A percentile compares a stretch with the other conserved stretches of the same genome.
These are phyloP conservation scores for Debaryomyces prosopidis DNA, from an alignment of 805 yeast species.

Conservation along the genomic window DNA sequence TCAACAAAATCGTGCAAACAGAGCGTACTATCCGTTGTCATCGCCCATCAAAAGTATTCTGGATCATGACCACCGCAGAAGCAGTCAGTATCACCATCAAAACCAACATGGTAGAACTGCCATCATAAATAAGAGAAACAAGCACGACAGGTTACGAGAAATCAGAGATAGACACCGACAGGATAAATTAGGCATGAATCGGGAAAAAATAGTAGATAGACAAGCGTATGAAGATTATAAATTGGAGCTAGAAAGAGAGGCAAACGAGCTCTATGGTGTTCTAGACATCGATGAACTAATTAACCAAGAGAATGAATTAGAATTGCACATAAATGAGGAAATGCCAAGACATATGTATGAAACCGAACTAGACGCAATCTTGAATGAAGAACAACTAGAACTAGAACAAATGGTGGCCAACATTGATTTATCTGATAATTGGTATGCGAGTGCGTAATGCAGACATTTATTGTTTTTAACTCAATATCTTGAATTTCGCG, in stretches of 20 bases:
- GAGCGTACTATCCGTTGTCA: constrained; percentile 16
- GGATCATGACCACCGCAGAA: not conserved
- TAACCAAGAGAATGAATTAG: constrained; percentile 5
- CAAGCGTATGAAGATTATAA: constrained; percentile 17
- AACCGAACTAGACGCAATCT: constrained; percentile 5
- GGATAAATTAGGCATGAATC: constrained; percentile 14
- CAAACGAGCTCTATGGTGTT: constrained; percentile 10
- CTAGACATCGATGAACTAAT: constrained; percentile 4
- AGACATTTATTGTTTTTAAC: too few relatives aligned
- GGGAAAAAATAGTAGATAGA: constrained; percentile 17
- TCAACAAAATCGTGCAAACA: constrained; percentile 17
- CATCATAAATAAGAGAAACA: constrained; percentile 17
- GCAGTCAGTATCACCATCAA: constrained; percentile 1
- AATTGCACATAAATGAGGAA: not conserved
- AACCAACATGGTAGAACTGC: constrained; percentile 2
- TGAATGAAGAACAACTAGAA: constrained; percentile 7
- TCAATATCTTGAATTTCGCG: too few relatives aligned
- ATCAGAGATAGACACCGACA: constrained; percentile 25
- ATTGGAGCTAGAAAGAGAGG: not conserved
- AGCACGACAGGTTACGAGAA: constrained; percentile 21
- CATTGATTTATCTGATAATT: constrained; percentile 8
- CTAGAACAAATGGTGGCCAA: constrained; percentile 7
- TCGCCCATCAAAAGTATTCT: constrained; percentile 8
- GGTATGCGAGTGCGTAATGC: too few relatives aligned
- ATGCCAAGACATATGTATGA: constrained; percentile 1